Evolutionary conservation across 306 rosid genomes (phyloP).

Genomic region (Lithocarpus polystachyus): DNA sequence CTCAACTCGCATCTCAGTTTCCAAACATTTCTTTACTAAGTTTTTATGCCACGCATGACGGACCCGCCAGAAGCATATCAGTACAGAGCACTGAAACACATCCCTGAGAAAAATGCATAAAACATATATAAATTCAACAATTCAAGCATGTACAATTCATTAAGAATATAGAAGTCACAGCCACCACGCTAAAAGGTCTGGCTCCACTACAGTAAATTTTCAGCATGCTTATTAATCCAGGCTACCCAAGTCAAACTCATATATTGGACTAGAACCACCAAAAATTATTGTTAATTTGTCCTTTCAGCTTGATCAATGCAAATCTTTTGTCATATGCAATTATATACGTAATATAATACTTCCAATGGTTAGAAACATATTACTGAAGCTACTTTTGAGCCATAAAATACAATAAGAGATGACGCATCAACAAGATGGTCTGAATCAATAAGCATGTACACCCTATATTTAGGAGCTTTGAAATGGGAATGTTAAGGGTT

Average conservation of each 20-base stretch:
- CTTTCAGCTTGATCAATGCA: not conserved
- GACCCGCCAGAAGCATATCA: slow-evolving; percentile 83
- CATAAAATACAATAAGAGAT: slow-evolving; percentile 7
- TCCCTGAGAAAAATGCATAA: slow-evolving; percentile 58
- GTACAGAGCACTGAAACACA: slow-evolving; percentile 78
- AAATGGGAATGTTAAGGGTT: not conserved
- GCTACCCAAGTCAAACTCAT: slow-evolving; percentile 13
- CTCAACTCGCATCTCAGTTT: slow-evolving; percentile 57
- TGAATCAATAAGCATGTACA: slow-evolving; percentile 16
- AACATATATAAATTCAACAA: slow-evolving; percentile 19
- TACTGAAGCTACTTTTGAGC: not conserved
- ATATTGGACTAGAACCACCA: slow-evolving; percentile 7
- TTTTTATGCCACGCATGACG: slow-evolving; percentile 89
- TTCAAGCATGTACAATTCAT: not conserved
- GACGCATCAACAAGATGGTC: slow-evolving; percentile 1
- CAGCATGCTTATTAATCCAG: slow-evolving; percentile 20
- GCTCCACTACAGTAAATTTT: slow-evolving; percentile 1
- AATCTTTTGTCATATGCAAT: not conserved
- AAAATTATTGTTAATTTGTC: not conserved
- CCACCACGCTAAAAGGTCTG: not conserved
- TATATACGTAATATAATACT: not conserved
- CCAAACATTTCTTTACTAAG: slow-evolving; percentile 51
- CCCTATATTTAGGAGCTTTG: not conserved
- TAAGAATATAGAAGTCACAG: slow-evolving; percentile 9
- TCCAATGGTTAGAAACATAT: not conserved